Evolutionary conservation across 495 filamentous ascomycete species (phyloP), one percentile per base, ranked within the genome.

Genomic region (Neurospora terricola): DNA sequence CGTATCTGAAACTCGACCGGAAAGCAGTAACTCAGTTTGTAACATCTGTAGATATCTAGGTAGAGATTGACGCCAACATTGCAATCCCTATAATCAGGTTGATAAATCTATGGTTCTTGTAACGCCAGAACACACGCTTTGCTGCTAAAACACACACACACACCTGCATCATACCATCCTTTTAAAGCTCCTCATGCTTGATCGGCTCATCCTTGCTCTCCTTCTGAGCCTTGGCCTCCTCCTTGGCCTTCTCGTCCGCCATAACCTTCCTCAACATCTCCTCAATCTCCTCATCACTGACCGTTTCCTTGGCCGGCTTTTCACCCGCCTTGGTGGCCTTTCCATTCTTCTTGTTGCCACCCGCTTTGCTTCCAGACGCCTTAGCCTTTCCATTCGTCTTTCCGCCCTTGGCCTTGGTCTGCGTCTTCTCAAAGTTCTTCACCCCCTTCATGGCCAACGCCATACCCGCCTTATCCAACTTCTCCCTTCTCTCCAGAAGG

Each of bases 401-500:
- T 5, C 34, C 62, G 38, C 81, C 74, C 77, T 84, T 83, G 21
- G 79, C 77, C 76, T 84, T 81, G 42, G 85, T 80, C 62, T 79
- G 79, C 70, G 80, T 82, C 73, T 74, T 78, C 74, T 87, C 84
- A 74, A 86, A 86, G 72, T 88, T 85, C 69, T 85, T 87, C 76
- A 94, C 89, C 77, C 90, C 90, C 86, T 89, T 91, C 86, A 91
- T 86, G 66, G 92, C 84, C 62, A 94, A 85, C 70, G 92, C 90
- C 77, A 92, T 85, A 59, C 92, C 88, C 6, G 87, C 86, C 70
- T 88, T 86, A 77, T 89, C 87, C 34, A 94, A 82, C 80, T 88
- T 84, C 76, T 89, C 86, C 9, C 88, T 83, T 77, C 88, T 88
- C 14, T 87, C 79, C 74, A 80, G 69, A 30, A 97, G 80, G 21